Conservation (phyloP, 768 basidiomycete genomes). For the Multifurca ochricompacta region DNA sequence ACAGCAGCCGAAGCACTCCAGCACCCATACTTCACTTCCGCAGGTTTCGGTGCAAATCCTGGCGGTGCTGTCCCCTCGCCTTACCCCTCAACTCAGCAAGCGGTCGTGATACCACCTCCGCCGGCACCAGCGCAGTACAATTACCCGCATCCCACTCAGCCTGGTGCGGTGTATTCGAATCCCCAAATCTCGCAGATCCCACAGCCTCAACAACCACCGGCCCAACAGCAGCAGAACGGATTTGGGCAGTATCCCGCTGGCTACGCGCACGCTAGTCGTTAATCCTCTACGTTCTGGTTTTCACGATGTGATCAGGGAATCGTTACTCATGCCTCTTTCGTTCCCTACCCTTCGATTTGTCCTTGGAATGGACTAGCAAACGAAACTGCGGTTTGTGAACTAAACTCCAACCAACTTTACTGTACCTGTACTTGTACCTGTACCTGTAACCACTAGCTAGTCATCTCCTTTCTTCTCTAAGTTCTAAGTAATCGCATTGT, state of each 20-base stretch:
- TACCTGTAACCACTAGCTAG: no score
- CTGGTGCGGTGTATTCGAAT: constrained; percentile 23
- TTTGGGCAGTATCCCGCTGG: constrained; percentile 22
- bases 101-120: constrained; percentile 29
- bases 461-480: no score
- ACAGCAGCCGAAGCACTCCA: constrained; percentile 86
- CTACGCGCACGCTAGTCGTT: constrained; percentile 18
- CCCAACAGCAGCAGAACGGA: constrained; percentile 19
- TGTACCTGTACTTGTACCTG: no score
- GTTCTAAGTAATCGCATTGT: no score
- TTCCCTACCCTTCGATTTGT: constrained; percentile 1
- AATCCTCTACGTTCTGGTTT: not conserved
- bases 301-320: not conserved
- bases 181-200: constrained; percentile 23
- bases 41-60: constrained; percentile 32
- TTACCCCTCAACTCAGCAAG: constrained; percentile 49
- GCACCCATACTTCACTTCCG: constrained; percentile 83
- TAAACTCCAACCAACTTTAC: no score
- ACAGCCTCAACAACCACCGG: constrained; percentile 29
- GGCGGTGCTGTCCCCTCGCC: constrained; percentile 33
- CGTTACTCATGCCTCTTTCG: not conserved
- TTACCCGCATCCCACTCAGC: constrained; percentile 55
- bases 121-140: constrained; percentile 38
- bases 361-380: not conserved
- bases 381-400: no score